These are phyloP conservation scores for Eucalyptus cladocalyx DNA, from an alignment of 345 rosid genomes.

Conservation along the genomic window DNA sequence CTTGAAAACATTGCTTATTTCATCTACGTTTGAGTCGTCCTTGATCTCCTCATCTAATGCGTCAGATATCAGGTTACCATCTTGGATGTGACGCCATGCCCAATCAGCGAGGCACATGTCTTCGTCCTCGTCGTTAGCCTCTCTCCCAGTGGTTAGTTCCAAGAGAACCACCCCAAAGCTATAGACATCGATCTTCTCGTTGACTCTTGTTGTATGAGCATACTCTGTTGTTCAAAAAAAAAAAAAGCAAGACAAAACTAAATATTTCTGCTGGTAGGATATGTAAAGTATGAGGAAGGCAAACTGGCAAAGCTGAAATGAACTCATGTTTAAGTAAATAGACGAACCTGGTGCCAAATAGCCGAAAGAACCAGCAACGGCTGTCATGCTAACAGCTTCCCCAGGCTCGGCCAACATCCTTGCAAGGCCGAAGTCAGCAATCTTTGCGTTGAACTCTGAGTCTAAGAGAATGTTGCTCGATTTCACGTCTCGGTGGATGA, in stretches of 20 bases:
- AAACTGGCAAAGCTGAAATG: background rate
- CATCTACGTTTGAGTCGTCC: conserved; percentile 12
- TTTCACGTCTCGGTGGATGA: conserved; percentile 54
- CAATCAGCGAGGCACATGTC: conserved; percentile 46
- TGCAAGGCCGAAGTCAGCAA: conserved; percentile 69
- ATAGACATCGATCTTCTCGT: conserved; percentile 48
- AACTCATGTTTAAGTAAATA: background rate
- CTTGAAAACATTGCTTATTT: conserved; percentile 35
- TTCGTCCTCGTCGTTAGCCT: conserved; percentile 33
- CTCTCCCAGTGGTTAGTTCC: conserved; percentile 51
- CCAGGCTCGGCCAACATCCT: conserved; percentile 26
- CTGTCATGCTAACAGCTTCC: conserved; percentile 28
- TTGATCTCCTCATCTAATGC: conserved; percentile 26
- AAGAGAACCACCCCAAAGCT: conserved; percentile 62
- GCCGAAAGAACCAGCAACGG: conserved; percentile 52
- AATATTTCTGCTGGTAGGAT: background rate
- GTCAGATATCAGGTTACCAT: conserved; percentile 6
- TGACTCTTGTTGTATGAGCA: conserved; percentile 32
- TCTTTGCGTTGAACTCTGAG: conserved; percentile 37
- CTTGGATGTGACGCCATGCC: conserved; percentile 36
- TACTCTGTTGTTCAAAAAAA: conserved; percentile 17
- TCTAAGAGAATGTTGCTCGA: conserved; percentile 59
- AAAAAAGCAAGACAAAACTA: background rate
- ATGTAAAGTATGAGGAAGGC: background rate
- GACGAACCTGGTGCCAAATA: conserved; percentile 49